phyloP scores from a whole-genome alignment of 257 asterid species.

The Linderniella brevidens region DNA sequence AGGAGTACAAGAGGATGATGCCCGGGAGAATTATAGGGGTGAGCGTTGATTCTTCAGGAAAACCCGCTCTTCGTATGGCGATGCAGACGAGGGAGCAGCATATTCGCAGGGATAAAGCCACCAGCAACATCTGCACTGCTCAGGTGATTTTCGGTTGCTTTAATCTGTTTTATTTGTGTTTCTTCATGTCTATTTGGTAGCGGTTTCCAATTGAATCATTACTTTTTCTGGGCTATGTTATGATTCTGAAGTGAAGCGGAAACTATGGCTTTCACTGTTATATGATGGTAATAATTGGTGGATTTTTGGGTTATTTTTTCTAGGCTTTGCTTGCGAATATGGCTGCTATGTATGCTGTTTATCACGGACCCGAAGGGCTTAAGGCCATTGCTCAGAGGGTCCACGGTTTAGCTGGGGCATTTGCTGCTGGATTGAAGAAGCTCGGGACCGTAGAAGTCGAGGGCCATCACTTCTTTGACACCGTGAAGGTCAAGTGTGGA shows the following conservation, averaged over 20 bases:
- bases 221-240: too few relatives aligned
- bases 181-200: too few relatives aligned
- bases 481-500: slow-evolving; percentile 63
- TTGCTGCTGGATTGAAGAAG: slow-evolving; percentile 72
- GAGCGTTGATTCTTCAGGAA: slow-evolving; percentile 85
- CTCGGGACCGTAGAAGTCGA: slow-evolving; percentile 88
- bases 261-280: too few relatives aligned
- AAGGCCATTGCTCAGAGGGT: slow-evolving; percentile 84
- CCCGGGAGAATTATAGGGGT: slow-evolving; percentile 98
- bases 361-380: slow-evolving; percentile 98
- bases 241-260: too few relatives aligned
- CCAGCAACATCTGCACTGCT: slow-evolving; percentile 98
- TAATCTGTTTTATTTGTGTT: too few relatives aligned
- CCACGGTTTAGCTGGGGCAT: slow-evolving; percentile 79
- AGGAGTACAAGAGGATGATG: slow-evolving; percentile 99
- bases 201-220: too few relatives aligned
- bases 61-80: slow-evolving; percentile 98
- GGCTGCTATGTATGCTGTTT: slow-evolving; percentile 99
- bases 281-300: too few relatives aligned
- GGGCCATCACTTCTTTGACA: slow-evolving; percentile 83
- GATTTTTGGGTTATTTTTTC: slow-evolving; percentile 3
- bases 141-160: slow-evolving; percentile 28
- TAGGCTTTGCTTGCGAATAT: slow-evolving; percentile 98
- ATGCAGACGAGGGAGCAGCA: slow-evolving; percentile 99
- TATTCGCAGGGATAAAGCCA: slow-evolving; percentile 95